Evolutionary conservation across 192 early-diverging fungal genomes (phyloP), one percentile per base, ranked within the genome.

Genomic region (Radiomyces spectabilis): DNA sequence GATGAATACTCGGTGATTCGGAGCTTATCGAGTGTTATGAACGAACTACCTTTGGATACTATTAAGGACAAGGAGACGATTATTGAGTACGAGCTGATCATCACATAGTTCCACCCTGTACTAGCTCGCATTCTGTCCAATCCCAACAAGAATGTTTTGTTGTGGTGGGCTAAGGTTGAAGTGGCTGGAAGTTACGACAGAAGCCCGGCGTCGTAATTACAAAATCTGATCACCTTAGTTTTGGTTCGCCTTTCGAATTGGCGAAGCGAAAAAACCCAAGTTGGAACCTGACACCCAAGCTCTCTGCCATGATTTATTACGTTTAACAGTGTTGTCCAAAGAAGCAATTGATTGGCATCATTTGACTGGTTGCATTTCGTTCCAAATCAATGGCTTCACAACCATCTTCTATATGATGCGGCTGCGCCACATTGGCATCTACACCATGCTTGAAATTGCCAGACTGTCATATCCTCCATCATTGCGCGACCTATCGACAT

Each of bases 331-430:
- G 5, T 51, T 51, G 10, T 51, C 22, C 49, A 51, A 51, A 51
- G 49, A 51, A 51, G 34, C 34, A 32, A 51, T 51, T 35, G 19
- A 35, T 51, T 38, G 21, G 34, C 49, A 51, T 24, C 48, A 37
- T 51, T 51, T 19, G 49, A 51, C 35, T 34, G 34, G 21, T 38
- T 51, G 34, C 39, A 38, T 51, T 24, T 32, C 33, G 24, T 38
- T 51, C 39, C 49, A 51, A 22, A 51, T 51, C 38, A 32, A 37
- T 35, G 49, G 21, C 22, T 51, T 51, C 39, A 51, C 35, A 18
- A 51, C 27, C 25, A 35, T 51, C 49, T 51, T 51, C 34, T 51
- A 51, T 51, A 24, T 51, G 49, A 51, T 51, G 33, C 19, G 49
- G 39, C 39, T 37, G 39, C 32, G 15, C 15, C n/a, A 38, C 19